phyloP scores from a whole-genome alignment of 192 early-diverging fungal species.

The Coemansia sp. region DNA sequence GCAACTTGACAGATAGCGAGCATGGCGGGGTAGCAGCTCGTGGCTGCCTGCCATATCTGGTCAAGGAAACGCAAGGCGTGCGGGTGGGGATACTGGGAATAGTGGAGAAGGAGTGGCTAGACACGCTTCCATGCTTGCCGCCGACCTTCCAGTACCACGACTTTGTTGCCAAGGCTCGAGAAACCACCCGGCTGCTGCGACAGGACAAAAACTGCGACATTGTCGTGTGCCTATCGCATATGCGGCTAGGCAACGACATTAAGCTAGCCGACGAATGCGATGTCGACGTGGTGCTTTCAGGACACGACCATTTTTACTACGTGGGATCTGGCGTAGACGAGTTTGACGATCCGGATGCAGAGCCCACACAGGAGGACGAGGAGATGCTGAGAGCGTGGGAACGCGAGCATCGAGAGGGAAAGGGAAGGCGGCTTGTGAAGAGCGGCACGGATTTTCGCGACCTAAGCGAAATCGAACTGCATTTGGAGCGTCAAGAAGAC shows the following conservation, averaged over 20 bases:
- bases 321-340: slow-evolving; percentile 53
- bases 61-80: slow-evolving; percentile 53
- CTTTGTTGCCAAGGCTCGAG: slow-evolving; percentile 52
- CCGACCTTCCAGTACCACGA: slow-evolving; percentile 59
- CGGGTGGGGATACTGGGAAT: slow-evolving; percentile 68
- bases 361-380: slow-evolving; percentile 22
- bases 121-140: slow-evolving; percentile 62
- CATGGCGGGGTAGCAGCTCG: slow-evolving; percentile 31
- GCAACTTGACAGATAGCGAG: slow-evolving; percentile 58
- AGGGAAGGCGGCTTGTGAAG: slow-evolving; percentile 58
- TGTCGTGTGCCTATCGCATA: slow-evolving; percentile 71
- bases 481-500: slow-evolving; percentile 12
- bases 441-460: slow-evolving; percentile 70
- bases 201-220: slow-evolving; percentile 51
- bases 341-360: slow-evolving; percentile 17
- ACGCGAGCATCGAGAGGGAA: slow-evolving; percentile 24
- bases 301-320: slow-evolving; percentile 71
- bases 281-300: slow-evolving; percentile 68
- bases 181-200: slow-evolving; percentile 38
- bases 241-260: slow-evolving; percentile 68
- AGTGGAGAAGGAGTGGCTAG: slow-evolving; percentile 70
- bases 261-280: slow-evolving; percentile 53
- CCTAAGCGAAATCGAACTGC: slow-evolving; percentile 53
- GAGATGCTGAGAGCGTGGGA: slow-evolving; percentile 43
- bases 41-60: slow-evolving; percentile 36